Evolutionary conservation across 2,329 filamentous ascomycete species (phyloP).

Genomic region (Pseudopyrenochaeta lycopersici): DNA sequence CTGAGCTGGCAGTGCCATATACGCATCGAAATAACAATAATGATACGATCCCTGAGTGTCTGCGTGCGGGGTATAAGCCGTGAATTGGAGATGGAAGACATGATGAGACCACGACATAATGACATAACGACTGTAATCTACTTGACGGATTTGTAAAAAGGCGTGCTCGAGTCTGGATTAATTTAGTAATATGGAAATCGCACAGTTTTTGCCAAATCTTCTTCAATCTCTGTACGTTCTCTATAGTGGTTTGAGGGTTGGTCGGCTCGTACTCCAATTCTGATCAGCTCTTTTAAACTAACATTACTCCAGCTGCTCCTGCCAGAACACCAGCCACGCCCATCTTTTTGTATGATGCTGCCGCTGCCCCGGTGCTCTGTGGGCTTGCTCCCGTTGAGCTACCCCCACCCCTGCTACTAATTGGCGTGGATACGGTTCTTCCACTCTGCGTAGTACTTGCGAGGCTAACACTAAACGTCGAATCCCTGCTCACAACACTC

Average conservation of each 20-base stretch:
- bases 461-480: background rate
- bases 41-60: background rate
- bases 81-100: background rate
- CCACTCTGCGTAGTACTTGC: background rate
- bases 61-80: background rate
- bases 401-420: background rate
- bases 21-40: background rate
- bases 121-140: background rate
- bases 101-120: background rate
- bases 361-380: slow-evolving; percentile 3
- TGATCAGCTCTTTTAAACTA: background rate
- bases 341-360: slow-evolving; percentile 19
- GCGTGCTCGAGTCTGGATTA: background rate
- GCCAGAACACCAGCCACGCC: slow-evolving; percentile 23
- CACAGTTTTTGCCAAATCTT: background rate
- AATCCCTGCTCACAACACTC: slow-evolving; percentile 8
- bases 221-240: background rate
- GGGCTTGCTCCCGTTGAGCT: background rate
- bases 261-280: background rate
- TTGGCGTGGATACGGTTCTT: background rate
- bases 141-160: background rate
- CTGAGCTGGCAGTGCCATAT: slow-evolving; percentile 11
- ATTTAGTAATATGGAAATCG: background rate
- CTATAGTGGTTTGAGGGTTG: background rate
- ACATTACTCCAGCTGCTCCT: slow-evolving; percentile 24